Evolutionary conservation across 2,329 filamentous ascomycete species (phyloP).

Genomic region (Xylariaceae sp.): DNA sequence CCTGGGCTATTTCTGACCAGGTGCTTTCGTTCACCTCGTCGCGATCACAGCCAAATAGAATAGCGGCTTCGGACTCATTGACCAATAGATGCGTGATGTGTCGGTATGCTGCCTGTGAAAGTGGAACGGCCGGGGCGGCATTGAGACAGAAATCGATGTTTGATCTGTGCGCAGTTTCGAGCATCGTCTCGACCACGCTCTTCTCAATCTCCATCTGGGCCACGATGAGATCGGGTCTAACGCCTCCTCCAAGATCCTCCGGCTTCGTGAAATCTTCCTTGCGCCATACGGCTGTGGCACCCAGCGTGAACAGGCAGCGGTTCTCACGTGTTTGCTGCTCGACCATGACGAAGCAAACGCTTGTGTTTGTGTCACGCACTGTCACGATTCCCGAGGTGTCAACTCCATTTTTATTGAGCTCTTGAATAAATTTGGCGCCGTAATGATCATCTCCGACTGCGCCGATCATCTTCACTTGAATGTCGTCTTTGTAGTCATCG

Average conservation of each 20-base stretch:
- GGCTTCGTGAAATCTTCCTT: not conserved
- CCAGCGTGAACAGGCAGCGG: not conserved
- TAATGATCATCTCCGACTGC: not conserved
- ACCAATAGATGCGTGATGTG: conserved; percentile 1
- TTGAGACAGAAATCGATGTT: not conserved
- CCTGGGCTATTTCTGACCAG: not conserved
- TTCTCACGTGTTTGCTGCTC: not conserved
- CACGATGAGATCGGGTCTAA: not conserved
- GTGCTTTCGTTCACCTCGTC: not conserved
- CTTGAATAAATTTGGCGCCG: not conserved
- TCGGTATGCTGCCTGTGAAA: not conserved
- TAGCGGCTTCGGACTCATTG: conserved; percentile 2
- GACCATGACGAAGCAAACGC: conserved; percentile 1
- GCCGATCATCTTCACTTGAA: not conserved
- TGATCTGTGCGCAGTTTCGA: not conserved
- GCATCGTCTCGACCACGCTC: not conserved
- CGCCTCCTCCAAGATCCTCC: not conserved
- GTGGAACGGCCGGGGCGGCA: not conserved
- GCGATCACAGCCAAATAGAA: not conserved
- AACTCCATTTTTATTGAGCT: not conserved
- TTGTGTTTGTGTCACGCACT: not conserved
- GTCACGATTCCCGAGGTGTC: not conserved
- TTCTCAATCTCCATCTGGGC: not conserved
- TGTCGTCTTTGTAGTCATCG: not conserved
- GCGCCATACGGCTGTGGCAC: not conserved